A percentile compares a stretch with the other conserved stretches of the same genome.
Evolutionary conservation across 257 asterid genomes (phyloP).

Genomic region (Plantago elongata): DNA sequence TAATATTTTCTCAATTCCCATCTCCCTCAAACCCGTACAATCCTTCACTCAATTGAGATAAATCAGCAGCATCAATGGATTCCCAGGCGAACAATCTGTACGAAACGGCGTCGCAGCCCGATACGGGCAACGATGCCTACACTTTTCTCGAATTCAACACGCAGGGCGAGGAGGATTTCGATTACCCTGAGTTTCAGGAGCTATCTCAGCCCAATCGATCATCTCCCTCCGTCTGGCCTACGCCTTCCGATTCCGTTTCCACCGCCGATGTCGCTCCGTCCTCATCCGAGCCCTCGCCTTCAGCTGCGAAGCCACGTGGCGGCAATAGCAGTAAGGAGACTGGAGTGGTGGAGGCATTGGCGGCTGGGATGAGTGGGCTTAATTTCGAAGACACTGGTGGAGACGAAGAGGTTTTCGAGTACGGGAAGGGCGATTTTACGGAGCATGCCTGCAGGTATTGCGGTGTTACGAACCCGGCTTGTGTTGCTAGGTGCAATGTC

Average conservation of each 20-base stretch:
- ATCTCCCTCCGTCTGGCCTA: conserved; percentile 62
- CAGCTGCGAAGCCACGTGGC: conserved; percentile 40
- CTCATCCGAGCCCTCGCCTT: conserved; percentile 58
- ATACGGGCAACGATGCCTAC: conserved; percentile 84
- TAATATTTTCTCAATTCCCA: conserved; percentile 10
- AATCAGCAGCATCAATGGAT: conserved; percentile 40
- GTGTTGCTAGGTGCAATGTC: conserved; percentile 92
- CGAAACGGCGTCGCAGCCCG: conserved; percentile 97
- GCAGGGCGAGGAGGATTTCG: conserved; percentile 83
- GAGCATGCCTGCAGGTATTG: conserved; percentile 96
- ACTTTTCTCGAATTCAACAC: conserved; percentile 90
- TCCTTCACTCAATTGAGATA: conserved; percentile 1
- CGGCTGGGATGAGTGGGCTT: conserved; percentile 89
- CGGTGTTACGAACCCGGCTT: conserved; percentile 91
- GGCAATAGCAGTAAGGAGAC: conserved; percentile 47
- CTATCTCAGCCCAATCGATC: conserved; percentile 92
- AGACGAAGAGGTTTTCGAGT: conserved; percentile 83
- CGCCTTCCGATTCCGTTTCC: conserved; percentile 60
- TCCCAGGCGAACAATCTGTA: conserved; percentile 71
- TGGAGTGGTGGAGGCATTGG: conserved; percentile 81
- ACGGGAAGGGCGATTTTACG: conserved; percentile 77
- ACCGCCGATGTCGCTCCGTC: conserved; percentile 45
- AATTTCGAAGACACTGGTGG: conserved; percentile 89
- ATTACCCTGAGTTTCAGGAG: conserved; percentile 83
- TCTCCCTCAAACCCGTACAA: background rate